These are phyloP conservation scores for Alternaria hordeiaustralica DNA, from an alignment of 2,329 filamentous ascomycete genomes.

Conservation along the genomic window DNA sequence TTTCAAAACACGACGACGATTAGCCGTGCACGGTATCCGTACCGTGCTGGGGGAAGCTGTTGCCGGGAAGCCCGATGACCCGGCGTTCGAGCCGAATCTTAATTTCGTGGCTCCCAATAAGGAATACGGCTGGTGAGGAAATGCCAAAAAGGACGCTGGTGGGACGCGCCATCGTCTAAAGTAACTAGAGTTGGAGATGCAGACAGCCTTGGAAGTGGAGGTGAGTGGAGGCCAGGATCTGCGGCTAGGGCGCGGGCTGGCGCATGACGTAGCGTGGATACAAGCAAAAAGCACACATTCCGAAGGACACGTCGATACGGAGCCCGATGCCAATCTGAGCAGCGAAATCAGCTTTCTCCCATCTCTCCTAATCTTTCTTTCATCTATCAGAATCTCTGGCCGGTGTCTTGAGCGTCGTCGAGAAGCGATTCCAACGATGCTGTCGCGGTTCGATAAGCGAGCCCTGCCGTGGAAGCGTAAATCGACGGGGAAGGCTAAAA, in stretches of 20 bases:
- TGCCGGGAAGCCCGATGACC: neutral
- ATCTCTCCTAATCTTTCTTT: neutral
- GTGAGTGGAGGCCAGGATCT: neutral
- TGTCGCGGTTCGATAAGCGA: constrained; percentile 3
- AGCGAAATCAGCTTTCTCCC: neutral
- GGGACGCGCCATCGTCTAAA: neutral
- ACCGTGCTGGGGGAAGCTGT: neutral
- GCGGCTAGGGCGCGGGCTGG: neutral
- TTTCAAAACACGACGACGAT: neutral
- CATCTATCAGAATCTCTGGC: neutral
- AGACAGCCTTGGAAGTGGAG: neutral
- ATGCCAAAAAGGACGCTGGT: constrained; percentile 1
- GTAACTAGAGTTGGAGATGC: neutral
- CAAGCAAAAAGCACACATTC: constrained; percentile 2
- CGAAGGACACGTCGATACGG: neutral
- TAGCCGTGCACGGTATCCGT: neutral
- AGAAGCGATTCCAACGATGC: neutral
- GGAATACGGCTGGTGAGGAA: neutral
- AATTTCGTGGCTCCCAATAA: neutral
- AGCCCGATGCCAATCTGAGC: neutral
- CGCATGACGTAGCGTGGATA: constrained; percentile 6
- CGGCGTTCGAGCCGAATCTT: neutral
- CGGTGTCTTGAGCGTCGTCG: neutral
- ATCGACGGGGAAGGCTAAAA: neutral
- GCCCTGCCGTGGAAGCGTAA: neutral